phyloP scores from a whole-genome alignment of 2,329 filamentous ascomycete genomes.

The Xylaria sp. region DNA sequence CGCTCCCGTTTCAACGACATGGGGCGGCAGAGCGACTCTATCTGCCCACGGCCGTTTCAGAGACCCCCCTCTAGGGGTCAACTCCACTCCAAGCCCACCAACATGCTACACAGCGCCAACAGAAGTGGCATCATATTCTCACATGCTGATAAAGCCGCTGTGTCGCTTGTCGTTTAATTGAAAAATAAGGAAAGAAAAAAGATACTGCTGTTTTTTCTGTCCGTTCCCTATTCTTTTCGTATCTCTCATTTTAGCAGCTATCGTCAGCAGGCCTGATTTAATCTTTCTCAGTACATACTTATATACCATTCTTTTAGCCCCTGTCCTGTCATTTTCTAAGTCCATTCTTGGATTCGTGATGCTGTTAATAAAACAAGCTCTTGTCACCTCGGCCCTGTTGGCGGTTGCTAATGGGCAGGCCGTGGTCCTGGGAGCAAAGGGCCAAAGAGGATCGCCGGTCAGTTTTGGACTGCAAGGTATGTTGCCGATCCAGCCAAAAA shows the following conservation, averaged over 20 bases:
- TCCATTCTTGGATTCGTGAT: conserved; percentile 23
- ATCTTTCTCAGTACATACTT: conserved; percentile 28
- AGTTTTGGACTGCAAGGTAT: conserved; percentile 41
- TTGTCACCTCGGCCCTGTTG: conserved; percentile 33
- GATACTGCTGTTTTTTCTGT: conserved; percentile 4
- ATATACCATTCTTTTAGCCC: conserved; percentile 10
- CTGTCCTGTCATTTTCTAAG: conserved; percentile 5
- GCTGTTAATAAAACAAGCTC: conserved; percentile 29
- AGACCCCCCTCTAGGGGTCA: conserved; percentile 26
- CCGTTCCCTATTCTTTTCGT: conserved; percentile 15
- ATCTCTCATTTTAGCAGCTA: conserved; percentile 17
- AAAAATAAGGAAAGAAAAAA: conserved; percentile 14
- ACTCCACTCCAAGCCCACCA: conserved; percentile 25
- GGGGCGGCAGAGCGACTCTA: conserved; percentile 26
- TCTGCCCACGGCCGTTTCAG: conserved; percentile 17
- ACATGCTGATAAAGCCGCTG: conserved; percentile 17
- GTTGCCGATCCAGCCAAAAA: conserved; percentile 9
- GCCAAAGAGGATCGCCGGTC: conserved; percentile 34
- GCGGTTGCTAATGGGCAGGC: conserved; percentile 42
- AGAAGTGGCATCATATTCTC: conserved; percentile 20
- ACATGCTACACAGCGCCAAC: conserved; percentile 27
- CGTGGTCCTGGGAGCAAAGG: conserved; percentile 41
- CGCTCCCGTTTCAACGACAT: conserved; percentile 28
- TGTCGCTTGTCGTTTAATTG: conserved; percentile 1
- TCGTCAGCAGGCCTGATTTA: conserved; percentile 34